Conservation (phyloP, 1,284 basidiomycete genomes). For the Marasmius tenuissimus region DNA sequence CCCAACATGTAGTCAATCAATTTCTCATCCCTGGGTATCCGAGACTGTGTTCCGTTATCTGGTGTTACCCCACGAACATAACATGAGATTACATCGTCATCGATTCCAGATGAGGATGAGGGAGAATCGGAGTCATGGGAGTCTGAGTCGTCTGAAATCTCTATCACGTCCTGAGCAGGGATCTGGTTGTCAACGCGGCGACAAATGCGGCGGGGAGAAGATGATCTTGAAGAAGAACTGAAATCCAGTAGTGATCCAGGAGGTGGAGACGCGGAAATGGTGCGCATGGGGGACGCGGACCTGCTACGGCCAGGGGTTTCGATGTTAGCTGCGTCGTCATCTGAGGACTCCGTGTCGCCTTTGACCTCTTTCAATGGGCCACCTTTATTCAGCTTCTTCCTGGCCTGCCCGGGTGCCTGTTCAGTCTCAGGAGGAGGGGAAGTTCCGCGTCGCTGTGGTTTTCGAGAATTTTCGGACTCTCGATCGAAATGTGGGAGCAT, state of each 20-base stretch:
- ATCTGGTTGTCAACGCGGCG: neutral
- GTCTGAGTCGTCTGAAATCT: conserved; percentile 25
- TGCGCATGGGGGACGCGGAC: conserved; percentile 3
- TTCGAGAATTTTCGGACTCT: neutral
- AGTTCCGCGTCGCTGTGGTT: neutral
- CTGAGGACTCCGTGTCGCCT: conserved; percentile 52
- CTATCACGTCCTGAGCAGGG: conserved; percentile 6
- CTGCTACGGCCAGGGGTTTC: neutral
- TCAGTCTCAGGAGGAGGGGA: neutral
- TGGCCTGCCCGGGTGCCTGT: conserved; percentile 46
- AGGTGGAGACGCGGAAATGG: neutral
- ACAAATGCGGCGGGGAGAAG: neutral
- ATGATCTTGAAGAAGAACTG: conserved; percentile 2
- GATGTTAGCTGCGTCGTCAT: conserved; percentile 20
- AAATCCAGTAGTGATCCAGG: neutral
- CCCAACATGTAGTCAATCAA: conserved; percentile 61
- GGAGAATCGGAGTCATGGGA: conserved; percentile 21
- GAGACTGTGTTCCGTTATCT: conserved; percentile 6
- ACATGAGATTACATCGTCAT: conserved; percentile 27
- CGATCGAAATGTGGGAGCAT: conserved; percentile 2
- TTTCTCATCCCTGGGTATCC: conserved; percentile 32
- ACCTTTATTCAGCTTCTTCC: conserved; percentile 27
- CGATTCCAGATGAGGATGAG: conserved; percentile 27
- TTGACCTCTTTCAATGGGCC: conserved; percentile 35
- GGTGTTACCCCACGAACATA: conserved; percentile 25